phyloP scores from a whole-genome alignment of 2,329 filamentous ascomycete genomes.

The Knufia fluminis region DNA sequence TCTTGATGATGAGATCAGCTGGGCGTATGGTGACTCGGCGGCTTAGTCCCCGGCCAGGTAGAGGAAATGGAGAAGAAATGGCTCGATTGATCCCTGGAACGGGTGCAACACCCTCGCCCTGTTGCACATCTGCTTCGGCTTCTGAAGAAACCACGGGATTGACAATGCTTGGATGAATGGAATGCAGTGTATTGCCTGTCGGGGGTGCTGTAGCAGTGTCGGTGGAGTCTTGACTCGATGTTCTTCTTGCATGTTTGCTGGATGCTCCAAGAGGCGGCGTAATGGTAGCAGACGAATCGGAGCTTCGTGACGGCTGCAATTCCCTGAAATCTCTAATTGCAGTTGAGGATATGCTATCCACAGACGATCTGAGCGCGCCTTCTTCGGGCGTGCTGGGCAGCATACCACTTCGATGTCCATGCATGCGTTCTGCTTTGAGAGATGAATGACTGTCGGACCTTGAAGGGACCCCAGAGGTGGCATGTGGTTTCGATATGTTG shows the following conservation, averaged over 20 bases:
- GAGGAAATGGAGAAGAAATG: background rate
- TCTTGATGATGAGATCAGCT: constrained; percentile 18
- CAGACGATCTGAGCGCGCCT: too few species aligned
- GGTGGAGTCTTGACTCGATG: background rate
- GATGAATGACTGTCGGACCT: background rate
- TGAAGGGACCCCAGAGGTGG: too few species aligned
- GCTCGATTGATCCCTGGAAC: background rate
- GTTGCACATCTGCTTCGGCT: background rate
- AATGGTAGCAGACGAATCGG: too few species aligned
- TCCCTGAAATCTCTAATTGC: too few species aligned
- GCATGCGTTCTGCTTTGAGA: background rate
- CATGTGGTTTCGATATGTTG: background rate
- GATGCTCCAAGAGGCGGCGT: too few species aligned
- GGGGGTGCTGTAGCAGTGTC: background rate
- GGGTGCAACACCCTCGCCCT: background rate
- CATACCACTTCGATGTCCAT: background rate
- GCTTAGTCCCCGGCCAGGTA: background rate
- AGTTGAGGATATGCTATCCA: too few species aligned
- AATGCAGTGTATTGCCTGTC: background rate
- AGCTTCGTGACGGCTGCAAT: too few species aligned
- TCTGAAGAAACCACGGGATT: background rate
- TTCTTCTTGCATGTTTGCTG: background rate
- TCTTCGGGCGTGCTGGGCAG: background rate
- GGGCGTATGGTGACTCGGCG: constrained; percentile 23
- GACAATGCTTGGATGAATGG: constrained; percentile 5